Conservation (phyloP, 2,329 filamentous ascomycete genomes). For the Pseudogymnoascus sp. region DNA sequence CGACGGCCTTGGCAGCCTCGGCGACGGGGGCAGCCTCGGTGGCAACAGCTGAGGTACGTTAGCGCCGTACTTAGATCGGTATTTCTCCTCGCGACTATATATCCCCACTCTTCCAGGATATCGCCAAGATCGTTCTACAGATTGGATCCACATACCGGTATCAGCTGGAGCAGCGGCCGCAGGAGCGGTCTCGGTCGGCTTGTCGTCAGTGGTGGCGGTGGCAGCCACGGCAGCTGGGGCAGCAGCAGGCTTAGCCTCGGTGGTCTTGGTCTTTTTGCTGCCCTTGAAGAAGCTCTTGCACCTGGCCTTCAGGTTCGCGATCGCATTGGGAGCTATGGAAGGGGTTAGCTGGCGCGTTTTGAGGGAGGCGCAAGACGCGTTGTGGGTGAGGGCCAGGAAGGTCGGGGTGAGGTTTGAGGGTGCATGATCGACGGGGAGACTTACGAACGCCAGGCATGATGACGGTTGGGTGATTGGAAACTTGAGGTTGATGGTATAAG, state of each 20-base stretch:
- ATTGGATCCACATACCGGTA: neutral
- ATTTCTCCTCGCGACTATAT: neutral
- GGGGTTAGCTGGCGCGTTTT: neutral
- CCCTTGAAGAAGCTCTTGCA: conserved; percentile 25
- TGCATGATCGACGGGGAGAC: conserved; percentile 13
- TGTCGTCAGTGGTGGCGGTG: neutral
- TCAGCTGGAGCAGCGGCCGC: neutral
- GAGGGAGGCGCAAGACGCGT: neutral
- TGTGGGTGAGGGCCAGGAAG: neutral
- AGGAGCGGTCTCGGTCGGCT: neutral
- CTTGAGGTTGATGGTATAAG: neutral
- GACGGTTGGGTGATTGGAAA: conserved; percentile 9
- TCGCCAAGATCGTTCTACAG: conserved; percentile 1
- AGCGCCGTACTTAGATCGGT: neutral
- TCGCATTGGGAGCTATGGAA: conserved; percentile 25
- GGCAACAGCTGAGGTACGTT: conserved; percentile 6
- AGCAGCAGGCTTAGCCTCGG: conserved; percentile 17
- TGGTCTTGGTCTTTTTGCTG: conserved; percentile 23
- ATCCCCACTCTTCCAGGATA: neutral
- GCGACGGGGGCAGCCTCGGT: neutral
- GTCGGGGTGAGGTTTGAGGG: conserved; percentile 6
- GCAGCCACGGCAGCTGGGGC: conserved; percentile 10
- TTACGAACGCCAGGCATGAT: conserved; percentile 28
- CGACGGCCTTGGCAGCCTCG: neutral
- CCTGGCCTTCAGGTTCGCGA: conserved; percentile 25